Base-by-base conservation (phyloP, 2,329 filamentous ascomycete species). In the Hypocreales sp. region DNA sequence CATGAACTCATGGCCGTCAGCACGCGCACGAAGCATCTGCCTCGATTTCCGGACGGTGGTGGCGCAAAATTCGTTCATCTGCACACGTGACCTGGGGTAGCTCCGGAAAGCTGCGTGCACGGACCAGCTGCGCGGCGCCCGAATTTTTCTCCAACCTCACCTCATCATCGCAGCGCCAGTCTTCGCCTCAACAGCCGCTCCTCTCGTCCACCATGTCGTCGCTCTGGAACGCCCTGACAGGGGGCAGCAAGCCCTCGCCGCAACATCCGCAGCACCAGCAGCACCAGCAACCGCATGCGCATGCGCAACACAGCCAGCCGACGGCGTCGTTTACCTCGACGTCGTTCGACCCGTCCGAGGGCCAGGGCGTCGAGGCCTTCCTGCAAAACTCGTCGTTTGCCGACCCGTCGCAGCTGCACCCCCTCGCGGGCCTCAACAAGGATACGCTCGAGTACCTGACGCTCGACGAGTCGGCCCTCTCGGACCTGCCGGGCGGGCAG, bases 361-460 rank as follows among this genome's bases (percentile, higher is more conserved):
- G 73, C 29, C 75, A 79, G 54, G 84, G 87, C 55, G 79, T 90
- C 44, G 78, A 82, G 45, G 78, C 81, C 31, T 94, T 98, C 57
- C 72, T 95, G 33, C 75, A 72, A 46, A 70, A 64, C 44, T 74
- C 79, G 32, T 56, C 75, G 30, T 77, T 90, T 42, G 72, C 84
- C 52, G 90, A 98, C 55, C 82, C 87, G 8, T 74, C 84, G 37
- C 69, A 79, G 52, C 67, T 98, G 44, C 90, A 98, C 54, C 90
- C 92, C 24, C 75, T 98, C 31, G 84, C 90, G 29, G 90, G 90
- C 40, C 63, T 98, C 35, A 84, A 94, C 60, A 76, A 82, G 60
- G 82, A 93, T 44, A 81, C 80, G 1, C 75, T 98, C 45, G 90
- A 98, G 54, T 98, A 98, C 56, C 70, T 98, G 38, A 77, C 79